Evolutionary conservation across 192 early-diverging fungal species (phyloP), one percentile per base, ranked within the genome.

Genomic region (Rhizophagus clarus): DNA sequence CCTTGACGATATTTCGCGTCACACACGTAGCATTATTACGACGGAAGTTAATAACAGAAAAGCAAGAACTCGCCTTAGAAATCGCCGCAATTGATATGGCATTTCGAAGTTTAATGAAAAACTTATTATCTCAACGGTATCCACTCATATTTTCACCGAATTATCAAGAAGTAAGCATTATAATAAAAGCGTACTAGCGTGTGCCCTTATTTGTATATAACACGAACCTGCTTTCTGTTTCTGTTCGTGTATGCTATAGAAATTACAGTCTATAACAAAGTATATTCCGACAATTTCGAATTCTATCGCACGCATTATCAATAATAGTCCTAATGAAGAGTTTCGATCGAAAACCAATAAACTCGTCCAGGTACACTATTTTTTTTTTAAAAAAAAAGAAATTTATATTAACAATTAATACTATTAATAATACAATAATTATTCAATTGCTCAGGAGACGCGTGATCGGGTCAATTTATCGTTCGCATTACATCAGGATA

Each of bases 11-110:
- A 26, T 63, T 37, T 12, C n/a, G 40, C 31, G 72, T 78, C 40
- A 69, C 66, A 78, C 76, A 78, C 76, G 47, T 56, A 66, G 45
- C 40, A 78, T 66, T 24, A 22, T 67, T 78, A 28, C 76, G 66
- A n/a, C 37, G 49, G 20, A 45, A 61, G 22, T 31, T 78, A 5
- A 32, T 4, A 22, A 66, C 24, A 15, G 67, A 68, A 34, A 62
- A 45, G 11, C 11, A 9, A 9, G 40, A 68, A 24, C 24, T 17
- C 20, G 45, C 76, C 22, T 67, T 69, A 20, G 76, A 78, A 78
- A 78, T 78, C 26, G 40, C 26, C 9, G 76, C 76, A 10, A 78
- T 78, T 31, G 76, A 78, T 68, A 20, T 67, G 28, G 76, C 66
- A 6, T 78, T 78, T 67, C 76, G 42, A 42, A 78, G 62, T 34